These are phyloP conservation scores for Lotus japonicus DNA, from an alignment of 306 rosid genomes.

Conservation along the genomic window DNA sequence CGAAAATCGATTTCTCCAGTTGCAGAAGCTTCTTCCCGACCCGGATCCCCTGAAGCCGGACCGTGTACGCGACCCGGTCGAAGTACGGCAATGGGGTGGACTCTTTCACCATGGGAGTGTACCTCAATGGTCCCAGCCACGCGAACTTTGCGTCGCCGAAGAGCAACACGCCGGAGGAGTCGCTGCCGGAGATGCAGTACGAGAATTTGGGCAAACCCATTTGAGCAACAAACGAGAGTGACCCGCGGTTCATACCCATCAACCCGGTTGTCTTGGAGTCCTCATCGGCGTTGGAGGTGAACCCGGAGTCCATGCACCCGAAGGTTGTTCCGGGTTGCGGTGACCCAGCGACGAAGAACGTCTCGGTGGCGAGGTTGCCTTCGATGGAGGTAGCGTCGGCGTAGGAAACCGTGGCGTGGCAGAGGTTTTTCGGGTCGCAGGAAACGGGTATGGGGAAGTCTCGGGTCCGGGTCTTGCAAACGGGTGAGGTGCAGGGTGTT, in stretches of 20 bases:
- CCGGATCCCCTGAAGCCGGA: conserved; percentile 56
- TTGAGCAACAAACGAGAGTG: conserved; percentile 59
- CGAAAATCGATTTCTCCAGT: conserved; percentile 35
- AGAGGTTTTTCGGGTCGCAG: conserved; percentile 58
- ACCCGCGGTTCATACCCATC: conserved; percentile 86
- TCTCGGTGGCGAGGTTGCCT: conserved; percentile 77
- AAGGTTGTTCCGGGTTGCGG: conserved; percentile 46
- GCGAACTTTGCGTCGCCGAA: conserved; percentile 45
- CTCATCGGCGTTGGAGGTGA: conserved; percentile 59
- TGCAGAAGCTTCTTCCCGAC: conserved; percentile 36
- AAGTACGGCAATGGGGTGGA: conserved; percentile 69
- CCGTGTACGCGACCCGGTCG: conserved; percentile 79
- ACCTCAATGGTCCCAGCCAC: conserved; percentile 60
- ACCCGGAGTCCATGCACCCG: conserved; percentile 82
- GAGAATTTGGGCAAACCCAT: conserved; percentile 70
- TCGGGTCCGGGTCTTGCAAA: conserved; percentile 57
- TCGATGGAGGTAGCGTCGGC: conserved; percentile 65
- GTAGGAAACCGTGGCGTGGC: conserved; percentile 66
- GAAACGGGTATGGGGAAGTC: conserved; percentile 59
- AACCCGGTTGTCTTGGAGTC: conserved; percentile 77
- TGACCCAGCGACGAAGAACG: conserved; percentile 35
- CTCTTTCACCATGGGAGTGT: conserved; percentile 64
- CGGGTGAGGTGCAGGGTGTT: conserved; percentile 54
- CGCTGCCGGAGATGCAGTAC: conserved; percentile 65
- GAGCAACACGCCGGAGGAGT: conserved; percentile 59